A percentile compares a stretch with the other conserved stretches of the same genome.
Evolutionary conservation across 169 alveolate genomes (phyloP).

Genomic region (Plasmodium cynomolgi): DNA sequence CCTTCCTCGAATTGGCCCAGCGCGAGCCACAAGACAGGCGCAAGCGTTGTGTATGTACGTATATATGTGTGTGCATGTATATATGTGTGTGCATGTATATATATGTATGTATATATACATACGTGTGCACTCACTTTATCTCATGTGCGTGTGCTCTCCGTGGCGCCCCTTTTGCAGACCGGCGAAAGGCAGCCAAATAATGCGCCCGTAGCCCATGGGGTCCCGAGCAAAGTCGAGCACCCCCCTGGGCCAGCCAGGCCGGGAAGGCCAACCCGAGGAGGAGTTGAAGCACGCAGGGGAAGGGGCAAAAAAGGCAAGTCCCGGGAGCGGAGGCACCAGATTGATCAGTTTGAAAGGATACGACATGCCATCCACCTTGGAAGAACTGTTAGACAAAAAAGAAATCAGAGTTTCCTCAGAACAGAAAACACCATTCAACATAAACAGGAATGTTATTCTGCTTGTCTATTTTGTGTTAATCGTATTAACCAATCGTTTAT

Average conservation of each 20-base stretch:
- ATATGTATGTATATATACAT: background rate
- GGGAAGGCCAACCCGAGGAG: background rate
- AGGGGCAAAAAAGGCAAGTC: background rate
- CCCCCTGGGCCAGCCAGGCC: slow-evolving; percentile 11
- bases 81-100: background rate
- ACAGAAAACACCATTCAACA: slow-evolving; percentile 51
- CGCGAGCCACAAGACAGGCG: background rate
- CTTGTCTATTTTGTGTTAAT: slow-evolving; percentile 30
- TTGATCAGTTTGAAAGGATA: slow-evolving; percentile 28
- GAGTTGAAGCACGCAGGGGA: background rate
- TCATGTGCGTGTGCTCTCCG: background rate
- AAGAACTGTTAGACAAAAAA: slow-evolving; percentile 25
- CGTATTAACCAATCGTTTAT: slow-evolving; percentile 55
- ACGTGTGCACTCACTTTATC: background rate
- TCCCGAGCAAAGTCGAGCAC: slow-evolving; percentile 27
- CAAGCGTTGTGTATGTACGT: background rate
- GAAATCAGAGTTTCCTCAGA: slow-evolving; percentile 57
- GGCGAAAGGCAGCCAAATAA: background rate
- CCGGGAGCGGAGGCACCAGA: background rate
- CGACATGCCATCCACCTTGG: slow-evolving; percentile 47
- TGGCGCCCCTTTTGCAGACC: background rate
- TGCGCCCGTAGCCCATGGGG: slow-evolving; percentile 2
- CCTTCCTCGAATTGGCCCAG: too few species aligned
- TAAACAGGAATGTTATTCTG: slow-evolving; percentile 37
- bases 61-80: background rate